Base-by-base conservation (phyloP, 495 filamentous ascomycete species). In the Aspergillus baeticus region DNA sequence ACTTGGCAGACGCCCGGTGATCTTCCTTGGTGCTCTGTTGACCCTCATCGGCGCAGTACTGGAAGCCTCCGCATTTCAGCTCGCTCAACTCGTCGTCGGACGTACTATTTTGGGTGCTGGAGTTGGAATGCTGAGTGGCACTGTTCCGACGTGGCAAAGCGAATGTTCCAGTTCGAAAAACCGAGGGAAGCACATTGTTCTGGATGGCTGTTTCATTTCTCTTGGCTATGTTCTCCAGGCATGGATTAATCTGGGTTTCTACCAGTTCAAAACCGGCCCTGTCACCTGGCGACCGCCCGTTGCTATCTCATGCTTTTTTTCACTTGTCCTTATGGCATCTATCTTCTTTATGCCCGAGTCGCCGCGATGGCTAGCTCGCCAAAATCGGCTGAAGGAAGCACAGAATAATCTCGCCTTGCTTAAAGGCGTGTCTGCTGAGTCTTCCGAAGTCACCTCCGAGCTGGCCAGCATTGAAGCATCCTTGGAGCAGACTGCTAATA, bases 81-180 rank as follows among this genome's bases (percentile, higher is more conserved):
- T 82, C 11, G 59, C 76, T 44, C 83, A 86, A 59, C 81, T 87
- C 68, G 77, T 88, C 47, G 71, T 85, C 23, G 85, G 81, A 5
- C 73, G 83, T 33, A 72, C 80, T 18, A 67, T 84, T 20, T 51
- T 66, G 3, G 77, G 77, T 17, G 36, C 72, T 11, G 78, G 75
- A 6, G 66, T 76, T 36, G 78, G 78, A 13, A 63, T 69, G 26
- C 50, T 74, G n/a, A 74, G 63, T 54, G 74, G 67, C 3, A 73
- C 73, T 1, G 70, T 77, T 2, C 78, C 78, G 5, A 67, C 71
- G 13, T 81, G 77, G 77, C 77, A 78, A 54, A 67, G 68, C 23
- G 78, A 81, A 50, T 76, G 72, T 53, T 62, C 71, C 6, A 54
- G 37, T 20, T 26, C 64, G 0, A 54, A 64, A 56, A 58, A 63